Base-by-base conservation (phyloP, 345 rosid genomes). In the Odontarrhena argentea region DNA sequence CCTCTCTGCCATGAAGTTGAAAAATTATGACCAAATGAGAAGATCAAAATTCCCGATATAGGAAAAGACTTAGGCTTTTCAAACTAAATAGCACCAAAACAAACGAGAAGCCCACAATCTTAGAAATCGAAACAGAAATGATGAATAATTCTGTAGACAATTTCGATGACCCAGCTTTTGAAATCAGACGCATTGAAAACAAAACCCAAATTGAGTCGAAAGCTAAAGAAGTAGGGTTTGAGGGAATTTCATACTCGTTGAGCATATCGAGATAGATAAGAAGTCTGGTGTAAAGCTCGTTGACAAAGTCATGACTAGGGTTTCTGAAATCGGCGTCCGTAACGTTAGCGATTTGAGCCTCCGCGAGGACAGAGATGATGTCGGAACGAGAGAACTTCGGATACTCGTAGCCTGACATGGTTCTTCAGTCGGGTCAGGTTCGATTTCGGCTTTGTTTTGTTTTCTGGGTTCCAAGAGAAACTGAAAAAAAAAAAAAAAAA, bases 401-500 rank as follows among this genome's bases (percentile, higher is more conserved):
- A 67, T 81, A 87, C 69, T 86, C 87, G 77, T 68, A 87, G 8
- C 68, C 69, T 69, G 99, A 86, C 99, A 94, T 94, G n/a, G 67
- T 65, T 75, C 3, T 4, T 52, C 25, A 11, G 38, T 55, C 1
- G 24, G 24, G 35, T 18, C 18, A 2, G 44, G 7, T 66, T 36
- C 8, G 58, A 14, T 25, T 35, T 59, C 11, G 56, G 34, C 4
- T 11, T 55, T 14, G 44, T 1, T 8, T 24, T 34, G 14, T 35
- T 15, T 22, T 48, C 52, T 22, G 45, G 24, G 41, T 55, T 50
- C 37, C 37, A 41, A 28, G 6, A 26, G n/a, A 49, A 6, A 9
- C 38, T 32, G 12, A 41, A 6, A 7, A 53, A 13, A 7, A 44
- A 13, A 5, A 7, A 5, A 51, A 9, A 42, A 13, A 0, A 51